These are phyloP conservation scores for Magnusiomyces ingens DNA, from an alignment of 1,139 yeast genomes.

Conservation along the genomic window DNA sequence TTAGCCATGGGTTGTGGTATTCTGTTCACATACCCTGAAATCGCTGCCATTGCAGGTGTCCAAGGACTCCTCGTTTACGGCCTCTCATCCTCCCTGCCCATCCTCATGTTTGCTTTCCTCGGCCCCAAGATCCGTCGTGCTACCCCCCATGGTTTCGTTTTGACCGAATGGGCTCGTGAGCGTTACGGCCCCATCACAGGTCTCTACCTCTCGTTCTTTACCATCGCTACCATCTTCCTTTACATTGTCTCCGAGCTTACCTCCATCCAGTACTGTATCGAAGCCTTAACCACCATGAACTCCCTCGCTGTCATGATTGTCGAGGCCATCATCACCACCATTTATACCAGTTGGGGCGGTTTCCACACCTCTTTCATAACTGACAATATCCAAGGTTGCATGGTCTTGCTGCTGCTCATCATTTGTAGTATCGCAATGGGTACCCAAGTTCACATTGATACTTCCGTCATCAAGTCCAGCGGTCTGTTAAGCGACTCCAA, in stretches of 20 bases:
- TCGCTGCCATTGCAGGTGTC: constrained; percentile 78
- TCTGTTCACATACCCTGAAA: constrained; percentile 75
- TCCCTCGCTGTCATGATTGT: constrained; percentile 80
- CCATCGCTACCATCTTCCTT: constrained; percentile 77
- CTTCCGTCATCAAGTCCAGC: constrained; percentile 53
- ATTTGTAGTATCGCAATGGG: constrained; percentile 81
- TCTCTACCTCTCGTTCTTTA: constrained; percentile 70
- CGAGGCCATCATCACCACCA: constrained; percentile 80
- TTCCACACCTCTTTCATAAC: constrained; percentile 84
- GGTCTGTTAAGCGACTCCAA: constrained; percentile 57
- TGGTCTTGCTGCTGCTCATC: constrained; percentile 59
- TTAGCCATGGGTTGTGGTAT: constrained; percentile 89
- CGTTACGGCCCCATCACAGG: constrained; percentile 71
- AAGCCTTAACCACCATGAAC: constrained; percentile 68
- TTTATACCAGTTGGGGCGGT: constrained; percentile 86
- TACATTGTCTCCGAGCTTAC: constrained; percentile 86
- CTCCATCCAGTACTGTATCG: constrained; percentile 69
- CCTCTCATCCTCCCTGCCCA: constrained; percentile 75
- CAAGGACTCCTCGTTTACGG: constrained; percentile 84
- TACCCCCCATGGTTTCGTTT: constrained; percentile 86
- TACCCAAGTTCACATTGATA: constrained; percentile 63
- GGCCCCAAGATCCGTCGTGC: constrained; percentile 75
- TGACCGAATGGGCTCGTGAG: constrained; percentile 91
- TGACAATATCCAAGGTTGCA: constrained; percentile 77
- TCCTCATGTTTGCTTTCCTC: constrained; percentile 67